Base-by-base conservation (phyloP, 352 stramenopile genomes). In the Thalassiosira exigua region DNA sequence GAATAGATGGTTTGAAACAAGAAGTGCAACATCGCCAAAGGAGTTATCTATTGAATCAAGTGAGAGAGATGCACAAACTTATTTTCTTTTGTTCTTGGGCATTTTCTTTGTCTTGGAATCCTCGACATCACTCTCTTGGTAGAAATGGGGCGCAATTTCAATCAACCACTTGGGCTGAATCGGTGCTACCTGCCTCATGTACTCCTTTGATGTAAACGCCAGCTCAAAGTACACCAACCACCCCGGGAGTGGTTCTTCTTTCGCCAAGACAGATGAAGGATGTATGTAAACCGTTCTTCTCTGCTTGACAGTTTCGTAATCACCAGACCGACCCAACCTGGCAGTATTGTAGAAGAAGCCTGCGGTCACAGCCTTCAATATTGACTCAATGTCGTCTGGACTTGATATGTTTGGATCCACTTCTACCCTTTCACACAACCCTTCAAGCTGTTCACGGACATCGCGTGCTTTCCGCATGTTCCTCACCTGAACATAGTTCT, bases 261-360 rank as follows among this genome's bases (percentile, higher is more conserved):
- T 94, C 14, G 90, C 84, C 5, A 99, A 84, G n/a, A 98, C 97
- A 65, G 95, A 99, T 50, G 95, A 98, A 12, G 98, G 98, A 89
- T 99, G 98, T 72, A 99, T 98, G 77, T 98, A 93, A 19, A 99
- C 97, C 0, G 96, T 97, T 44, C 98, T 95, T 19, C 92, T 90
- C 65, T 99, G 95, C 90, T 99, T 99, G 32, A 99, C 94, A 3
- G 98, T 99, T 90, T 98, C 97, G 87, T 99, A 99, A 46, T 98
- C 94, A 1, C 97, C 97, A 7, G 94, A 97, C 69, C 91, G 88
- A 66, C 98, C 94, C 14, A 99, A 84, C 79, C 98, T 98, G 21
- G 97, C 96, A 3, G 96, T 98, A 86, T 99, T 98, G 90, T 99
- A 99, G 81, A 99, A 99, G 92, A 98, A 99, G 21, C 98, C 98